These are phyloP conservation scores for Xerocomellus chrysenteron DNA, from an alignment of 768 basidiomycete genomes.

Conservation along the genomic window DNA sequence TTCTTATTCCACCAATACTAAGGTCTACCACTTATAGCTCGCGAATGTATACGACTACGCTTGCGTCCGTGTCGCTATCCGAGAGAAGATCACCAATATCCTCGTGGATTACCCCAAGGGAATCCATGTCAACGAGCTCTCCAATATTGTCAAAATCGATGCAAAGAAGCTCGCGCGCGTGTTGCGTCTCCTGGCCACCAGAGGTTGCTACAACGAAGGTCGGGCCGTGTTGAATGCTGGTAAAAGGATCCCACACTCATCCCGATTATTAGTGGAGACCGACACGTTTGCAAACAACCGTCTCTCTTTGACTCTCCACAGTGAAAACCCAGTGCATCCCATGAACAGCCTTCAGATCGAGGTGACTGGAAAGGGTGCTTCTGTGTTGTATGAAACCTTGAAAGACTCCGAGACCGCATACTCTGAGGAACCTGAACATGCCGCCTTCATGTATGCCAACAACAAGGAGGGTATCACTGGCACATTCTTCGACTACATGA, in stretches of 20 bases:
- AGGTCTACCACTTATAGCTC: slow-evolving; percentile 9
- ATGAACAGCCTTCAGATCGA: slow-evolving; percentile 19
- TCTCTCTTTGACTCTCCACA: slow-evolving; percentile 30
- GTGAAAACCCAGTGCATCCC: slow-evolving; percentile 22
- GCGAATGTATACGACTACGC: slow-evolving; percentile 30
- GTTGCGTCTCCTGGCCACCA: slow-evolving; percentile 30
- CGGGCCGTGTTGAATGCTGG: background rate
- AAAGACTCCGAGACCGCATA: slow-evolving; percentile 20
- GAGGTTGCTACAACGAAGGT: slow-evolving; percentile 35
- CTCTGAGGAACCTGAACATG: slow-evolving; percentile 21
- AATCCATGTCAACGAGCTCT: slow-evolving; percentile 31
- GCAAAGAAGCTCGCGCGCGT: slow-evolving; percentile 30
- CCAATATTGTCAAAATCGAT: slow-evolving; percentile 20
- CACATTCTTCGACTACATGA: slow-evolving; percentile 28
- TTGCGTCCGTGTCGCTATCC: slow-evolving; percentile 28
- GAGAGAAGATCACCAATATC: slow-evolving; percentile 31
- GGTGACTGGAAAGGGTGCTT: slow-evolving; percentile 13
- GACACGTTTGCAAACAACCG: slow-evolving; percentile 37
- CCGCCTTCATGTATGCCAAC: slow-evolving; percentile 21
- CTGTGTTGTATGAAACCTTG: slow-evolving; percentile 27
- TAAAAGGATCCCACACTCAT: background rate
- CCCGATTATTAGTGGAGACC: slow-evolving; percentile 21
- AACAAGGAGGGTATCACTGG: slow-evolving; percentile 20
- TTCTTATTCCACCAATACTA: background rate
- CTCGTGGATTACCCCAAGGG: slow-evolving; percentile 29